Base-by-base conservation (phyloP, 2,329 filamentous ascomycete species). In the Trichoderma koningii region DNA sequence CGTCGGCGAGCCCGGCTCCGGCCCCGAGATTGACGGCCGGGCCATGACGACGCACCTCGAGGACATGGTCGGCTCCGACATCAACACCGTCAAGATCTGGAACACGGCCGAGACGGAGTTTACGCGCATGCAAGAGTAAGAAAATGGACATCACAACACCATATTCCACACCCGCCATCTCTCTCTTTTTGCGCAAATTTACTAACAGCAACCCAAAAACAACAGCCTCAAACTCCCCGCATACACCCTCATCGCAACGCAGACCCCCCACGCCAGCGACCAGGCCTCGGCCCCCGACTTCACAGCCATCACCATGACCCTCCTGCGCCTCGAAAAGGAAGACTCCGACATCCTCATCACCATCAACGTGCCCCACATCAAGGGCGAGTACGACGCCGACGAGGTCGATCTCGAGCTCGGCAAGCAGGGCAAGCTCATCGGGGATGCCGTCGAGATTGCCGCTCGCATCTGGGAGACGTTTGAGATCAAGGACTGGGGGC, bases 341-440 rank as follows among this genome's bases (percentile, higher is more conserved):
- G 82, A 81, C 65, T 94, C 93, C 1, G 94, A 98, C 76, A 79
- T 98, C 45, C 80, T 97, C 53, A 87, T 97, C 68, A 91, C 91
- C 47, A 86, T 97, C 73, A 97, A 97, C 77, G 90, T 96, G 55
- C 94, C 93, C 30, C 89, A 95, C 73, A 89, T 92, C 70, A 83
- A 86, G 70, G 88, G 89, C 68, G 86, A 90, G 75, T 92, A 92
- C 74, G 82, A 88, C 71, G 85, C 88, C 75, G 88, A 89, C 9
- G 88, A 92, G 38, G 86, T 94, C 17, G 86, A 91, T 72, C 77
- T 88, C 64, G 83, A 87, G 72, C 77, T 87, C 64, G 87, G 87
- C 17, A 87, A 85, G 73, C 83, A 85, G 72, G 90, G 88, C 4
- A 83, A 86, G 75, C 78, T 91, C 68, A 88, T 91, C 71, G 89